Evolutionary conservation across 2,329 filamentous ascomycete genomes (phyloP), one percentile per base, ranked within the genome.

Genomic region (Alternaria panax): DNA sequence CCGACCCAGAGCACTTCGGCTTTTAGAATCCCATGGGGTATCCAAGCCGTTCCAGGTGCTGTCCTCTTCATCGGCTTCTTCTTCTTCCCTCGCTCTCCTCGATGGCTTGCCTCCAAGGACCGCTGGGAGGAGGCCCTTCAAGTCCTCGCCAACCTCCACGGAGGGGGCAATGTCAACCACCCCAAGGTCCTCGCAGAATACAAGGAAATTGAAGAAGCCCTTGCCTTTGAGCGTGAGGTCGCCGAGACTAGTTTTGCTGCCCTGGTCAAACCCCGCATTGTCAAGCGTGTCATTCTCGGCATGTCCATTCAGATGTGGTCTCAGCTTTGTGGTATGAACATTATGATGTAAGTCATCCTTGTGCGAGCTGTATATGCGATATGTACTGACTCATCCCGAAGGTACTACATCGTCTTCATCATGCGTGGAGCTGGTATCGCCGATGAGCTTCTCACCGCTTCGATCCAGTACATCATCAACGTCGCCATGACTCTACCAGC

Each of bases 61-160:
- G 70, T 80, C 40, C 73, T 81, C 1, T 68, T 80, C 51, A 40
- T 69, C 43, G 77, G 77, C 18, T 69, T 81, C 66, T 76, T 81
- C 68, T 80, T 80, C 67, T 76, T 80, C 54, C 78, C 78, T 11
- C 65, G 71, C 43, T 89, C 83, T 50, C 90, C 90, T 0, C 84
- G 90, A 53, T 92, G 90, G 89, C 80, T 92, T 6, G 90, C 90
- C 5, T 84, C 84, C 16, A 84, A 89, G 66, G 89, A 89, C 62
- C 83, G 87, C 1, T 90, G 88, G 82, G 88, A 91, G 27, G 85
- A 91, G 70, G 86, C 87, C 80, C 87, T 83, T 41, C 70, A 79
- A 18, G 76, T 83, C 7, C 75, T 80, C 4, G 87, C 86, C 0
- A 71, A 80, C 22, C 79, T 90, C 1, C 88, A 90, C 65, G 87